Base-by-base conservation (phyloP, 352 stramenopile species). In the Globisporangium rhizosaccharum region DNA sequence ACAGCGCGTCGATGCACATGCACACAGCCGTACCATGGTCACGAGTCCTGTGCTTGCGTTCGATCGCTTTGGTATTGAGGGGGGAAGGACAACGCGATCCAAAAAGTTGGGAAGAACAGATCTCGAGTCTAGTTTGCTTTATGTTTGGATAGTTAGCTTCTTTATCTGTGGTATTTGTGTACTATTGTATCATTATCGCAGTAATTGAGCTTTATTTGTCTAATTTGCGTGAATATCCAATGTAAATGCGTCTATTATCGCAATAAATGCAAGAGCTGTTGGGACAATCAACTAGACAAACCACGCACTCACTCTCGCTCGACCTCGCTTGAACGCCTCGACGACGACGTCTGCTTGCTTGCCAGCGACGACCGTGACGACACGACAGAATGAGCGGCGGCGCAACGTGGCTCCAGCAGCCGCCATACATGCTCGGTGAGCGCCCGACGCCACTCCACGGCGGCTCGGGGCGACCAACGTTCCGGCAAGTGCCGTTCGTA, bases 401-500 rank as follows among this genome's bases (percentile, higher is more conserved):
- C 48, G 18, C 56, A 39, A 79, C 76, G 68, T 59, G 67, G 55
- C 71, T 90, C 58, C 71, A 73, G 51, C 47, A 67, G 28, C 85
- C 85, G 37, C 79, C 85, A 52, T 92, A 88, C 60, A 94, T 94
- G 85, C 68, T 94, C 50, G 82, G 82, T 50, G 80, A 91, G 57
- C 77, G 85, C 10, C 79, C 85, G 28, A 80, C 76, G 44, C 80
- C 78, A 14, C 53, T 72, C 14, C 79, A 80, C 58, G 74, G 71
- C 18, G 75, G 81, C 23, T 79, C 73, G 7, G 72, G 76, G n/a
- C 65, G 71, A 1, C 67, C 79, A 4, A 76, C 79, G 26, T 91
- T 89, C 63, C 79, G 73, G n/a, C 81, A 91, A 55, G 85, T 94
- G 51, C 85, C 85, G 46, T 94, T 92, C 59, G 79, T 94, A 48